A percentile compares a stretch with the other conserved stretches of the same genome.
Evolutionary conservation across 225 moss, liverwort and hornwort genomes (phyloP).

Genomic region (Pseudisothecium myosuroides): DNA sequence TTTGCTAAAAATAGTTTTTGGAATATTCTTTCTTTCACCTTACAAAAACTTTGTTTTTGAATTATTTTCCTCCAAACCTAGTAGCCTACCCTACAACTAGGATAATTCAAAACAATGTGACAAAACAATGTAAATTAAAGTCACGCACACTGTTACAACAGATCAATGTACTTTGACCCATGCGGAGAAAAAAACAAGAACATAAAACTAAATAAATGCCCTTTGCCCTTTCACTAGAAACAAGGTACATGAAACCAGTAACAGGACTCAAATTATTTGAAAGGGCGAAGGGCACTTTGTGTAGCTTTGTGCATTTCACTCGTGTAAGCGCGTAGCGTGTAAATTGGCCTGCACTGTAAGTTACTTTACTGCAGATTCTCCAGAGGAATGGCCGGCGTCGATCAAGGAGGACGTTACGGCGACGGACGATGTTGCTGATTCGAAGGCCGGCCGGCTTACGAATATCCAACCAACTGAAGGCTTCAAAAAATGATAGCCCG

Average conservation of each 20-base stretch:
- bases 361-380: not conserved
- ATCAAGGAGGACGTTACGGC: slow-evolving; percentile 10
- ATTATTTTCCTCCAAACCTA: not conserved
- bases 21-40: not conserved
- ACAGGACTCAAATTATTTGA: too few species aligned
- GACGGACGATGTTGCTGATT: not conserved
- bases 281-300: too few species aligned
- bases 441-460: not conserved
- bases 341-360: not conserved
- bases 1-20: not conserved
- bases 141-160: not conserved
- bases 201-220: not conserved
- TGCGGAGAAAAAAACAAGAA: not conserved
- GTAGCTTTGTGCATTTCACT: too few species aligned
- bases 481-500: not conserved
- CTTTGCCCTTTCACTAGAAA: not conserved
- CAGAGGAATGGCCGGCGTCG: not conserved
- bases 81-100: fast-evolving
- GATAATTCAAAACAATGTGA: not conserved
- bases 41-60: not conserved
- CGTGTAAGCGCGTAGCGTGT: not conserved
- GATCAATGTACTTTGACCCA: not conserved
- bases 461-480: not conserved
- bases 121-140: not conserved
- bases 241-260: too few species aligned